Base-by-base conservation (phyloP, 2,329 filamentous ascomycete genomes). In the Aspergillus arachidicola region DNA sequence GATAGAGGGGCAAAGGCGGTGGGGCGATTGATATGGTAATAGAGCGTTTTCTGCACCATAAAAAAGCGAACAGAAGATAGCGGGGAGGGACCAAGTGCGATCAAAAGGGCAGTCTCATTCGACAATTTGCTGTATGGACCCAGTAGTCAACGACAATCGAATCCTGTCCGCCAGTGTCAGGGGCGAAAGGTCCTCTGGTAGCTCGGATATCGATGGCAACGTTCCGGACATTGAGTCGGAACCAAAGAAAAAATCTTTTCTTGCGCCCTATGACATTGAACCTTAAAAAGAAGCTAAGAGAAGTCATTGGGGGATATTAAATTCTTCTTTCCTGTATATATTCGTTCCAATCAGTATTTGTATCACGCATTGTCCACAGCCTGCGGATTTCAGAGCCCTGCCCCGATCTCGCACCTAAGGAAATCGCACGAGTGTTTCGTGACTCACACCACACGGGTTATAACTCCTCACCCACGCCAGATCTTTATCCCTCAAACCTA, bases 181-280 rank as follows among this genome's bases (percentile, higher is more conserved):
- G 32, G 51, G 32, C 30, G 36, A 36, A 21, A 54, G 30, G 11
- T 32, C 16, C n/a, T 32, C 19, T 55, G 46, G 46, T 34, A 28
- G 38, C 55, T 63, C 64, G 64, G 64, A 63, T 65, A 65, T 63
- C 64, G 64, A 65, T 61, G 64, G 64, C 58, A 60, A 64, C 57
- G 36, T 54, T 26, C 56, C 56, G 45, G 45, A 61, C 45, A 48
- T 36, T 58, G 41, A 58, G 34, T 58, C 57, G 46, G 58, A 12
- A 45, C 57, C 43, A 56, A 34, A 46, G 58, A 55, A 61, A 60
- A 55, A 55, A 38, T 38, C 34, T 55, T 55, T 26, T 55, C 14
- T 54, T 14, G 12, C 51, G n/a, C 51, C 21, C 51, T 55, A 32
- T 55, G 51, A 38, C 19, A 10, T 16, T 26, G 30, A 55, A 55